These are phyloP conservation scores for Adansonia madagascariensis DNA, from an alignment of 441 rosid genomes.

Conservation along the genomic window DNA sequence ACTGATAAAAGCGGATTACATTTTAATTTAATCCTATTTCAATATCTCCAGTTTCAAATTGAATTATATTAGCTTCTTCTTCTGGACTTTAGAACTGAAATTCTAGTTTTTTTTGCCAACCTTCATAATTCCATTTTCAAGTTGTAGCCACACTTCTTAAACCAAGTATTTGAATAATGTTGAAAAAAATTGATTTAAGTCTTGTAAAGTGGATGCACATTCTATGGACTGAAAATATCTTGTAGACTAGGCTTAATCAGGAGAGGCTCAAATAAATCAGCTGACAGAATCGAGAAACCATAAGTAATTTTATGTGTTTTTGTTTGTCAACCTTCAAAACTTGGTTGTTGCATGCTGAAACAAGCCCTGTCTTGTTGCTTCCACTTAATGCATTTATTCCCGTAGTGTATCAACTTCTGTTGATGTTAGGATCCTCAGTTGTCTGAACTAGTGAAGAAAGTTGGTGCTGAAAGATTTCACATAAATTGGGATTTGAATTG, in stretches of 20 bases:
- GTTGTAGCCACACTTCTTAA: not conserved
- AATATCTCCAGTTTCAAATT: conserved; percentile 13
- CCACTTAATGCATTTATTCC: not conserved
- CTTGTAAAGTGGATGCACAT: not conserved
- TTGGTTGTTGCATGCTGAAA: not conserved
- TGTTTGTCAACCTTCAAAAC: not conserved
- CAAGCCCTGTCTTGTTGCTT: not conserved
- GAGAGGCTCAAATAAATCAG: not conserved
- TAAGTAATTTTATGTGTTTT: not conserved
- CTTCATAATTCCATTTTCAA: not conserved
- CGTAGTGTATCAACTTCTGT: not conserved
- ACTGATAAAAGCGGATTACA: conserved; percentile 9
- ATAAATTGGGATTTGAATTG: not conserved
- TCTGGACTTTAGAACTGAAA: not conserved
- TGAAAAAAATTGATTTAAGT: not conserved
- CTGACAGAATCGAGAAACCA: not conserved
- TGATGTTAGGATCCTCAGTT: not conserved
- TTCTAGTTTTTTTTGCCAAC: not conserved
- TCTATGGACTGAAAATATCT: not conserved
- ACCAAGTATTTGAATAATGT: not conserved
- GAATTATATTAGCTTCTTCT: conserved; percentile 9
- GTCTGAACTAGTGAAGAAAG: not conserved
- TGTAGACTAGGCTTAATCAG: not conserved
- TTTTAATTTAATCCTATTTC: conserved; percentile 15
- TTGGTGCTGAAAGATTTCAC: not conserved